Evolutionary conservation across 768 basidiomycete species (phyloP).

Genomic region (Tylopilus subfusipes): DNA sequence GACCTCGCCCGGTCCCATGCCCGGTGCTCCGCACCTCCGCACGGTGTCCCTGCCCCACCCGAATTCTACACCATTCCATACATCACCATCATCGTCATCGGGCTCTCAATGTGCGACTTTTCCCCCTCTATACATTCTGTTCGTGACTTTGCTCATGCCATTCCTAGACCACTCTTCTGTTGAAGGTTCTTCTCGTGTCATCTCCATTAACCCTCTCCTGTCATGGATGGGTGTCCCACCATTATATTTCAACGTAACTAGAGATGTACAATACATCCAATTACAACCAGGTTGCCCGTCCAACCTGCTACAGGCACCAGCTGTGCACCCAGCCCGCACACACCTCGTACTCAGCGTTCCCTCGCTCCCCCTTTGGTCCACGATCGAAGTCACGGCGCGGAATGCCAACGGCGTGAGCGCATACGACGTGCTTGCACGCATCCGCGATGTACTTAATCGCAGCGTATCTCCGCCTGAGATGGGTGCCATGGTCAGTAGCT

Average conservation of each 20-base stretch:
- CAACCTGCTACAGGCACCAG: conserved; percentile 18
- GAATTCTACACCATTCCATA: conserved; percentile 21
- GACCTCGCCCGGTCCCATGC: conserved; percentile 20
- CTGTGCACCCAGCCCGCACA: conserved; percentile 20
- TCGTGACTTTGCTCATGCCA: not conserved
- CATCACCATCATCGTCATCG: conserved; percentile 17
- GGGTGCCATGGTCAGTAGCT: conserved; percentile 22
- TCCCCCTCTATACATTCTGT: not conserved
- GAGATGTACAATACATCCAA: conserved; percentile 24
- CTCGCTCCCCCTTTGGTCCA: conserved; percentile 25
- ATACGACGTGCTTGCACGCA: conserved; percentile 26
- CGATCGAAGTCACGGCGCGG: conserved; percentile 31
- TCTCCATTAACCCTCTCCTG: conserved; percentile 26
- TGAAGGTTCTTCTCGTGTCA: conserved; percentile 13
- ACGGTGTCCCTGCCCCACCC: conserved; percentile 32
- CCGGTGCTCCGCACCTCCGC: conserved; percentile 23
- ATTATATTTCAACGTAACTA: conserved; percentile 25
- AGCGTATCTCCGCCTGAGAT: conserved; percentile 25
- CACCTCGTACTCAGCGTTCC: conserved; percentile 20
- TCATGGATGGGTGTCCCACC: conserved; percentile 17
- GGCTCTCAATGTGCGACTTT: conserved; percentile 17
- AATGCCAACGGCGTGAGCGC: conserved; percentile 28
- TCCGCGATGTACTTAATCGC: conserved; percentile 27
- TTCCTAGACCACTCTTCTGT: conserved; percentile 14
- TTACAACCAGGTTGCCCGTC: conserved; percentile 16